Base-by-base conservation (phyloP, 78 protist genomes). In the Guillardia theta region DNA sequence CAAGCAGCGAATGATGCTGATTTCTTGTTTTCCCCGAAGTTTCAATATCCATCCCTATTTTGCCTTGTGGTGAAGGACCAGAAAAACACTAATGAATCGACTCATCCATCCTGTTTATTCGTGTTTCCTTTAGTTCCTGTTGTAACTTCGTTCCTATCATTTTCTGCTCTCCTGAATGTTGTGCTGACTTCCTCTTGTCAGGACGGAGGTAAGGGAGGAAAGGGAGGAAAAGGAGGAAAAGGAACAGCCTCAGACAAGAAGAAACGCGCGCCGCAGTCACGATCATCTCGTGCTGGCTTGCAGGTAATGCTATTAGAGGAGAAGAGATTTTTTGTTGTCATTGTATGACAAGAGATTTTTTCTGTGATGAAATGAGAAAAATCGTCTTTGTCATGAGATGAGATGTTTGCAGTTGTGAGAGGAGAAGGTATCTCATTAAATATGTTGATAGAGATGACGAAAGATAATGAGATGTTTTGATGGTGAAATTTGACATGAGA, bases 191-290 rank as follows among this genome's bases (percentile, higher is more conserved):
- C 70, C 3, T 9, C 4, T 30, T n/a, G n/a, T 58, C 90, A 78
- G 90, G 90, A 78, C 18, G 90, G 90, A 19, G 90, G 90, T 18
- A 78, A 78, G 24, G 90, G 90, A 78, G 90, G 90, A 43, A 78
- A 78, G 12, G 90, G 90, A 37, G 93, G 93, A 30, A 88, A 88
- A 33, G 93, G 93, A 45, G 93, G 93, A 45, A 88, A 88, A 64
- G 93, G 93, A 30, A 48, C 93, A 0, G 76, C 54, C 5, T 48
- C 93, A 9, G 93, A 88, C 76, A 88, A 88, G 93, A 88, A 88
- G 93, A 88, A 88, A 41, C 8, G 62, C 9, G 39, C 93, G 30
- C 93, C 93, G 3, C 93, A 88, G 93, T 88, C 93, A 4, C n/a
- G 93, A 0, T 88, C 93, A 8, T 88, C 93, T 41, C 93, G 93